Evolutionary conservation across 1,284 basidiomycete species (phyloP), one percentile per base, ranked within the genome.

Genomic region (Apiotrichum akiyoshidainum): DNA sequence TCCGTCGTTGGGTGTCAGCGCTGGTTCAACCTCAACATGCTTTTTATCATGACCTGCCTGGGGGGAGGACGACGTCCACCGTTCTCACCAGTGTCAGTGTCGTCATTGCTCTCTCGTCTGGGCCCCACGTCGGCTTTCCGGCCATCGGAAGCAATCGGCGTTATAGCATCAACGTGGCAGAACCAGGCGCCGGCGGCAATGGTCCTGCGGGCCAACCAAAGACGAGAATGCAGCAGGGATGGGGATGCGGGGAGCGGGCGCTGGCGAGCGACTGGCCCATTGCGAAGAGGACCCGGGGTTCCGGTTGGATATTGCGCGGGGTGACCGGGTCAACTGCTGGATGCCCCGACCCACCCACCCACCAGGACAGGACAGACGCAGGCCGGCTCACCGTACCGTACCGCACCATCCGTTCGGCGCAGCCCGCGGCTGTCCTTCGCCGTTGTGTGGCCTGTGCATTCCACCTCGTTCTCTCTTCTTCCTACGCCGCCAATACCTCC

Each of bases 91-190:
- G 8, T 35, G 13, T 13, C 37, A 2, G 5, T 44, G 22, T 33
- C 33, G 31, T 21, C 41, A 44, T 40, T 16, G 41, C 10, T 16
- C 40, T 5, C 17, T n/a, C 17, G 1, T 8, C 33, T 42, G 53
- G 53, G 53, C 54, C 54, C 54, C 54, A 19, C 54, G 7, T 44
- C 51, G 40, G 40, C 26, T 42, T 16, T 40, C n/a, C 49, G 49
- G 49, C 13, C 49, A 19, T 52, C 40, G 41, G 51, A 42, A 41
- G 17, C 41, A 52, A 31, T 45, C 51, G 51, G 50, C 31, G 37
- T 40, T n/a, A 34, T 47, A 47, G 31, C 26, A 31, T 22, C 45
- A 33, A 31, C 4, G n/a, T 50, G 21, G 37, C 11, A 11, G 37
- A 37, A 13, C 12, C 12, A 13, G 37, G 37, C 37, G 37, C 54